Conservation (phyloP, 2,329 filamentous ascomycete genomes). For the Hypomyces rosellus region DNA sequence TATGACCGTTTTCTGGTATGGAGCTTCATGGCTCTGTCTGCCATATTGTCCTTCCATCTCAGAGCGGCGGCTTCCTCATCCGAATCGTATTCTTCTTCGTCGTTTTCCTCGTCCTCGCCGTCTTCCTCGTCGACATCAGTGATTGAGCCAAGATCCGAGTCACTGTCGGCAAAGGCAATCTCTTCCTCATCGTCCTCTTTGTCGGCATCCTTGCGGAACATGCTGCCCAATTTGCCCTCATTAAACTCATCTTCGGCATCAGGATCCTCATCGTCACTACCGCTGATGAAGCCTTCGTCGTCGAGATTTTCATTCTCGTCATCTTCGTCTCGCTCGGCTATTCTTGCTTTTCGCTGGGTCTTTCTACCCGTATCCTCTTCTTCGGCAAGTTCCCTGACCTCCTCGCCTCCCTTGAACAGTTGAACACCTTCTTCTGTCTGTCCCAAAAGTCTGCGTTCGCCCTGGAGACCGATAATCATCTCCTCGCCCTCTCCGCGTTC, state of each 20-base stretch:
- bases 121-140: conserved; percentile 50
- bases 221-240: conserved; percentile 53
- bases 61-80: conserved; percentile 67
- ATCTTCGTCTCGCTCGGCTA: conserved; percentile 56
- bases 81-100: conserved; percentile 47
- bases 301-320: conserved; percentile 47
- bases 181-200: conserved; percentile 58
- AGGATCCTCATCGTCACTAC: conserved; percentile 44
- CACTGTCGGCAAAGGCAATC: conserved; percentile 88
- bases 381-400: conserved; percentile 52
- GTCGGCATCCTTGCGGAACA: conserved; percentile 50
- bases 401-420: conserved; percentile 73
- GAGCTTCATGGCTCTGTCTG: conserved; percentile 64
- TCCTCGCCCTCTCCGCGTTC: conserved; percentile 93
- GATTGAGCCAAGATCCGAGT: conserved; percentile 89
- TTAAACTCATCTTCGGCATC: conserved; percentile 52
- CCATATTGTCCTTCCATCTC: conserved; percentile 85
- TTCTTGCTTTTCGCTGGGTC: conserved; percentile 49
- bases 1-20: conserved; percentile 67
- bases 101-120: conserved; percentile 38
- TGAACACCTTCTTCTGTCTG: conserved; percentile 76
- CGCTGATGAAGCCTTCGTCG: conserved; percentile 49
- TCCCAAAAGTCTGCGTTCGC: conserved; percentile 73
- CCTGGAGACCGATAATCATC: conserved; percentile 84
- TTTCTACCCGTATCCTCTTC: conserved; percentile 56